Evolutionary conservation across 1,139 yeast species (phyloP).

Genomic region (Geotrichum bryndzae): DNA sequence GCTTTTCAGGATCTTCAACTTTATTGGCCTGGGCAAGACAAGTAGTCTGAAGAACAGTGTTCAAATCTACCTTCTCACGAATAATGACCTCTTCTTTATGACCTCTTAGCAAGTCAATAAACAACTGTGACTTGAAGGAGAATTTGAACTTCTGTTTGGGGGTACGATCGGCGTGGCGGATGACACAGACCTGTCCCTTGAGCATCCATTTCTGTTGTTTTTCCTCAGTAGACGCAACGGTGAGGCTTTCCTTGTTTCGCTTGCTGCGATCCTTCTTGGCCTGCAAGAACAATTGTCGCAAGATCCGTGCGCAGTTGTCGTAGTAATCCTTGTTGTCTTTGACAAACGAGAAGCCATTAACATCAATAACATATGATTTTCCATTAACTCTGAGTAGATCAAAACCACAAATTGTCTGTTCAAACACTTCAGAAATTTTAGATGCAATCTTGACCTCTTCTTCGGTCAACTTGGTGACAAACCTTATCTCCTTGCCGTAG

Average conservation of each 20-base stretch:
- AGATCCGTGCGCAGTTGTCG: constrained; percentile 72
- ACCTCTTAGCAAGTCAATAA: constrained; percentile 83
- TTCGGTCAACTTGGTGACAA: constrained; percentile 68
- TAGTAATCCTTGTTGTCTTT: constrained; percentile 86
- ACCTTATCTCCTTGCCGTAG: constrained; percentile 93
- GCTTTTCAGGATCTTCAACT: constrained; percentile 73
- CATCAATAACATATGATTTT: constrained; percentile 88
- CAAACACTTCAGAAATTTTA: constrained; percentile 66
- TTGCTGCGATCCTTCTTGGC: constrained; percentile 50
- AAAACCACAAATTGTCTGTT: constrained; percentile 97
- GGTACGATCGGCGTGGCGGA: constrained; percentile 96
- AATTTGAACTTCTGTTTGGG: constrained; percentile 98
- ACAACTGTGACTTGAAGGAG: constrained; percentile 82
- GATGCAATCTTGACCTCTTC: constrained; percentile 78
- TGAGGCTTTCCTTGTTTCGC: constrained; percentile 20
- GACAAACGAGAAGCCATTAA: constrained; percentile 95
- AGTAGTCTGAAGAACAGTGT: constrained; percentile 80
- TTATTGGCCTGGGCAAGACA: constrained; percentile 70
- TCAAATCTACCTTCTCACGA: constrained; percentile 78
- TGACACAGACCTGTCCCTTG: constrained; percentile 85
- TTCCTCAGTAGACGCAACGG: constrained; percentile 45
- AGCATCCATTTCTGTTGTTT: constrained; percentile 95
- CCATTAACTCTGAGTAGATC: constrained; percentile 88
- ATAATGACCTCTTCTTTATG: constrained; percentile 95
- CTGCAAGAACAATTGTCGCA: constrained; percentile 63